phyloP scores from a whole-genome alignment of 2,329 filamentous ascomycete species.

The Trichoderma asperellum region DNA sequence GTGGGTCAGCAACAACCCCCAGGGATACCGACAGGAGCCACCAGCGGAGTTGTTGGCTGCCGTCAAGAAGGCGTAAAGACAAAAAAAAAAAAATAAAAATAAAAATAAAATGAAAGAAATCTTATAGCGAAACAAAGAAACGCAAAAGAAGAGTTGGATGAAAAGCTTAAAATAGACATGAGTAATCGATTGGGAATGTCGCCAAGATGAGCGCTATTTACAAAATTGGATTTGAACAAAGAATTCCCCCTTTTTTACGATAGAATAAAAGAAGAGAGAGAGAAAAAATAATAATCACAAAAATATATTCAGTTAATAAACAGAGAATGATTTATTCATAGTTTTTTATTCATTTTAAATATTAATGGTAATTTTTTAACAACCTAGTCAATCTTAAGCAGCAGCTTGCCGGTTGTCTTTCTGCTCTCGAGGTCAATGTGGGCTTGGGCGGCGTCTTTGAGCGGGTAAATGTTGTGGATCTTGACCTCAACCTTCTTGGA shows the following conservation, averaged over 20 bases:
- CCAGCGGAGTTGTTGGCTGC: constrained; percentile 76
- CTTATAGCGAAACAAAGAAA: not conserved
- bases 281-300: not conserved
- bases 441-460: constrained; percentile 72
- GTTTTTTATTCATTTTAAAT: not conserved
- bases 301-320: not conserved
- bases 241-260: not conserved
- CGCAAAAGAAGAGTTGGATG: constrained; percentile 18
- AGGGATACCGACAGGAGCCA: constrained; percentile 91
- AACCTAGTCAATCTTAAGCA: constrained; percentile 61
- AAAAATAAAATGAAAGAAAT: not conserved
- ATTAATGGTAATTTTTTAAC: not conserved
- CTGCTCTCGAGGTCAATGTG: constrained; percentile 80
- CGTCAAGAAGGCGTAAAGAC: constrained; percentile 51
- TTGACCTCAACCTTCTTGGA: constrained; percentile 71
- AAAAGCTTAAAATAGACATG: constrained; percentile 24
- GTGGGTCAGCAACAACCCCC: constrained; percentile 96
- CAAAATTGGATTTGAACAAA: constrained; percentile 23
- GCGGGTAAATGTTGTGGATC: constrained; percentile 76
- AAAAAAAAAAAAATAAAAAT: not conserved
- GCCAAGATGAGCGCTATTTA: constrained; percentile 6
- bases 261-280: constrained; percentile 14
- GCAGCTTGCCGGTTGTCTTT: constrained; percentile 81
- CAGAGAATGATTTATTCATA: constrained; percentile 3
- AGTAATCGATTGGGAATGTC: constrained; percentile 7